Conservation (phyloP, 2,329 filamentous ascomycete genomes). For the Arachnomyces sp. region DNA sequence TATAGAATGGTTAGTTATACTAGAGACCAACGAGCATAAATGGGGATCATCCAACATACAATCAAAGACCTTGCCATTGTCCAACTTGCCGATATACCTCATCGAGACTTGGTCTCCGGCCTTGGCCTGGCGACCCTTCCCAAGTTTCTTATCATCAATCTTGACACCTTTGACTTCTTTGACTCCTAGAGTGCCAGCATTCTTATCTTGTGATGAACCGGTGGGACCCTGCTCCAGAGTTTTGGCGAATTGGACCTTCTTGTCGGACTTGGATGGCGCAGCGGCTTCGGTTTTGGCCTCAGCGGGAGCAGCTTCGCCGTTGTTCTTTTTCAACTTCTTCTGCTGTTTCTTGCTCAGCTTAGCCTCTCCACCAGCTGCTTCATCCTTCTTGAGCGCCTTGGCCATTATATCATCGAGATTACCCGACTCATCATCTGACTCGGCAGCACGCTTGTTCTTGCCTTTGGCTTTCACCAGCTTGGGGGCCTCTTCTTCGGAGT, state of each 20-base stretch:
- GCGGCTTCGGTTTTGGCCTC: conserved; percentile 52
- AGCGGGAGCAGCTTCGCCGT: conserved; percentile 66
- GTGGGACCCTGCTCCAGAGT: conserved; percentile 96
- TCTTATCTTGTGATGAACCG: conserved; percentile 51
- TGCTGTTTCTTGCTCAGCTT: conserved; percentile 93
- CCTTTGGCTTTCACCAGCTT: conserved; percentile 38
- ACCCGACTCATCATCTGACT: conserved; percentile 53
- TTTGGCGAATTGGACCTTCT: conserved; percentile 99
- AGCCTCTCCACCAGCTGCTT: conserved; percentile 51
- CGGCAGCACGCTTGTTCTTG: conserved; percentile 91
- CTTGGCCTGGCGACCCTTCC: conserved; percentile 78
- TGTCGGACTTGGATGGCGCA: conserved; percentile 57
- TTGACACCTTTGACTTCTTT: conserved; percentile 83
- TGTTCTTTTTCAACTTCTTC: conserved; percentile 99
- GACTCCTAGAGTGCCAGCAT: conserved; percentile 54
- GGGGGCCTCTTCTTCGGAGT: conserved; percentile 66
- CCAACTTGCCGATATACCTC: conserved; percentile 96
- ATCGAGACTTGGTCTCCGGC: conserved; percentile 84
- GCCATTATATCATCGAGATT: conserved; percentile 76
- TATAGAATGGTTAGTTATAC: conserved; percentile 27
- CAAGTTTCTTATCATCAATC: conserved; percentile 90
- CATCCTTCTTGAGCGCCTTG: conserved; percentile 55
- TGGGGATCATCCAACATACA: conserved; percentile 49
- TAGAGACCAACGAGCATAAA: conserved; percentile 2
- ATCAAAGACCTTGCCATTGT: conserved; percentile 92